Percentiles rank a stretch among this genome's conserved stretches.
Conservation (phyloP, 805 yeast genomes). For the Blastobotrys robertii region DNA sequence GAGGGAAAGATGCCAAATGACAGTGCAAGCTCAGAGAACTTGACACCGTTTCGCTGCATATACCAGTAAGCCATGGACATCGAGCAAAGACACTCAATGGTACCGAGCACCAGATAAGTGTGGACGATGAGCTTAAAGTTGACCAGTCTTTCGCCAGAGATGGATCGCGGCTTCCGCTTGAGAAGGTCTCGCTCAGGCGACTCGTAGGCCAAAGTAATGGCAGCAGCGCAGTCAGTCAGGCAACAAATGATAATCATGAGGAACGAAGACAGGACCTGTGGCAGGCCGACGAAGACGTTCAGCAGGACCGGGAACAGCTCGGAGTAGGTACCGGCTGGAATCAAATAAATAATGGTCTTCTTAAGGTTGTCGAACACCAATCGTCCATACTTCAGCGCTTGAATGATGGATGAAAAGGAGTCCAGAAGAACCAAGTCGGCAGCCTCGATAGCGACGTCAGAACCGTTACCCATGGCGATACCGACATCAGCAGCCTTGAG, state of each 20-base stretch:
- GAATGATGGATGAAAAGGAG: slow-evolving; percentile 63
- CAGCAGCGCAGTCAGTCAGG: slow-evolving; percentile 38
- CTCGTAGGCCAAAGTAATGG: slow-evolving; percentile 37
- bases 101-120: slow-evolving; percentile 35
- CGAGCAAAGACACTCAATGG: slow-evolving; percentile 32
- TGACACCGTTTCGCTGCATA: slow-evolving; percentile 29
- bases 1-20: slow-evolving; percentile 29
- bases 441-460: slow-evolving; percentile 6
- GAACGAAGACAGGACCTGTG: slow-evolving; percentile 39
- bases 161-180: slow-evolving; percentile 32
- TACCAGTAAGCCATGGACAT: slow-evolving; percentile 32
- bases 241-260: slow-evolving; percentile 40
- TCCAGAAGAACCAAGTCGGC: slow-evolving; percentile 6
- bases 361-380: slow-evolving; percentile 39
- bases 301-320: slow-evolving; percentile 41
- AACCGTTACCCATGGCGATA: slow-evolving; percentile 54
- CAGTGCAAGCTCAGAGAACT: slow-evolving; percentile 28
- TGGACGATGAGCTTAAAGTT: slow-evolving; percentile 33
- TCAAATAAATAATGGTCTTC: slow-evolving; percentile 36
- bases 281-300: slow-evolving; percentile 37
- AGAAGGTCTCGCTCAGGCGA: slow-evolving; percentile 34
- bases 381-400: slow-evolving; percentile 86
- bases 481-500: slow-evolving; percentile 92
- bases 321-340: slow-evolving; percentile 43
- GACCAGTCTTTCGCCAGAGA: slow-evolving; percentile 33